phyloP scores from a whole-genome alignment of 1,139 yeast genomes.

The Magnusiomyces magnusii region DNA sequence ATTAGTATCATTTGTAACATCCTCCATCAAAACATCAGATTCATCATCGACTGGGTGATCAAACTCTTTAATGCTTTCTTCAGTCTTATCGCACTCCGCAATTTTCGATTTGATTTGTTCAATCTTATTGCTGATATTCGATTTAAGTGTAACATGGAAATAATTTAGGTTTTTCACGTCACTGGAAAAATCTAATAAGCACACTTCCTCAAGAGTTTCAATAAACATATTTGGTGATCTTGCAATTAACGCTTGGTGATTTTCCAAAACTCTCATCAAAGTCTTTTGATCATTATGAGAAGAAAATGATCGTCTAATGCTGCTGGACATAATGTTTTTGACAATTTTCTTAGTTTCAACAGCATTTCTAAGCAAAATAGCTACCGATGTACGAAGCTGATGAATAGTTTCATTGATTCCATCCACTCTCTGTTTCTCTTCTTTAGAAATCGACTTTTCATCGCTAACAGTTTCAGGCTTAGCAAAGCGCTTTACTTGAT shows the following conservation, averaged over 20 bases:
- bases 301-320: constrained; percentile 34
- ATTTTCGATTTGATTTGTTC: background rate
- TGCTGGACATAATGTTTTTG: constrained; percentile 39
- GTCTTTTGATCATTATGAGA: constrained; percentile 36
- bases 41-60: constrained; percentile 6
- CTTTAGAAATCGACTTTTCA: background rate
- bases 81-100: background rate
- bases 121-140: background rate
- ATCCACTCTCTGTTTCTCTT: background rate
- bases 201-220: constrained; percentile 42
- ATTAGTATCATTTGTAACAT: too few relatives aligned
- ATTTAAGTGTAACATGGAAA: background rate
- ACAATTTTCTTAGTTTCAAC: constrained; percentile 56
- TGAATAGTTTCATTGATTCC: constrained; percentile 18
- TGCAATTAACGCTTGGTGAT: constrained; percentile 47
- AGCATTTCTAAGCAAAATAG: constrained; percentile 54
- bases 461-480: constrained; percentile 17
- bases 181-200: constrained; percentile 24
- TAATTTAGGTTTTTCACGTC: constrained; percentile 11
- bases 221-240: constrained; percentile 52
- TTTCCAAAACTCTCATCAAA: constrained; percentile 46
- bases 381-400: constrained; percentile 29
- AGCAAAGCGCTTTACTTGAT: constrained; percentile 26
- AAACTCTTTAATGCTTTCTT: background rate
- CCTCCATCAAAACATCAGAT: constrained; percentile 16